Evolutionary conservation across 2,329 filamentous ascomycete genomes (phyloP), one percentile per base, ranked within the genome.

Genomic region (Scytalidium sp.): DNA sequence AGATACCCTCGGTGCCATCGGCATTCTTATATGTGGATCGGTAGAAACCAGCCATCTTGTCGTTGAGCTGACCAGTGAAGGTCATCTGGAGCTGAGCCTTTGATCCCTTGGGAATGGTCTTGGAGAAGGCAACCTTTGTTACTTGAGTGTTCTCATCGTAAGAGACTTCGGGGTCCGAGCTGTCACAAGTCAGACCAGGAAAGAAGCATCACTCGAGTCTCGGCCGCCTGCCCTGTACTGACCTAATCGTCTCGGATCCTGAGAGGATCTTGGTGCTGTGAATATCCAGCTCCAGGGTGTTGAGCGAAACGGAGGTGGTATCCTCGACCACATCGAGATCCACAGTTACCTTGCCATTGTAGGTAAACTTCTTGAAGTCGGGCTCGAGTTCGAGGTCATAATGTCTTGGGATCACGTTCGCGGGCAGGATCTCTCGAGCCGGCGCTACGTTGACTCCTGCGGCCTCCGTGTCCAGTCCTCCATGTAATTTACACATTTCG

Each of bases 21-120:
- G 81, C 72, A 53, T 83, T 85, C 76, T 94, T 95, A 78, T 93
- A 97, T 6, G 90, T 95, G 1, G 91, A 96, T 51, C 93, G 84
- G 73, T 97, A 97, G 80, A 97, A 97, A 43, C 93, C 93, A 44
- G 92, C 92, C 90, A 97, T 96, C 72, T 94, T 93, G 68, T 96
- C 89, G 69, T 96, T 96, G 63, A 96, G 74, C 41, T 77, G 79
- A 39, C 91, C 91, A 9, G 81, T 85, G 70, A 95, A 96, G 59
- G 80, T 85, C 62, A 91, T 82, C 64, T 85, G 84, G 54, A 95
- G 72, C 70, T 85, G 84, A 19, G 88, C 89, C 75, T 91, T 92
- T 63, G 81, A 79, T 20, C 88, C 90, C 55, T 87, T 87, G 19
- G 82, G 70, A 53, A 97, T 75, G 43, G 76, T 78, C 66, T 91